A percentile compares a stretch with the other conserved stretches of the same genome.
phyloP scores from a whole-genome alignment of 176 grass and related monocot species.

The Aegilops sharonensis region DNA sequence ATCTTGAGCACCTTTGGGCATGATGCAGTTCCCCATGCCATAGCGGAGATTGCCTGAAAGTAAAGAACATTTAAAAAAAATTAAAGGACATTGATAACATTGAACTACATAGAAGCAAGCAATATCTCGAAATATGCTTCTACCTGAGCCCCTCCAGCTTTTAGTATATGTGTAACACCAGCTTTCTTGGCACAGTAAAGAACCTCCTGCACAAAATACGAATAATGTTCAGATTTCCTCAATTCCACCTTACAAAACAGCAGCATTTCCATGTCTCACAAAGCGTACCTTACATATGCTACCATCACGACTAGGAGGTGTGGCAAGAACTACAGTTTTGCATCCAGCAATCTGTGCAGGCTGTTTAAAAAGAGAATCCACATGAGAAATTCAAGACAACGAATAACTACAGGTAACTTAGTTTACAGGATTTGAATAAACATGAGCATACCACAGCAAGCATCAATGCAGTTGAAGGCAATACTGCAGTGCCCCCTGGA shows the following conservation, averaged over 20 bases:
- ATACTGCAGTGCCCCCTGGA: conserved; percentile 91
- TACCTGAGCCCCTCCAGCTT: conserved; percentile 96
- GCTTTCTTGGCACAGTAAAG: conserved; percentile 97
- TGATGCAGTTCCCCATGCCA: conserved; percentile 88
- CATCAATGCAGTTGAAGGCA: conserved; percentile 96
- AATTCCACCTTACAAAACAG: not conserved
- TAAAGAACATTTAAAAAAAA: conserved; percentile 3
- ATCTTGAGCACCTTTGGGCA: conserved; percentile 82
- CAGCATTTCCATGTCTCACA: not conserved
- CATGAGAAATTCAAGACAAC: conserved; percentile 31
- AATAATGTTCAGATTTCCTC: not conserved
- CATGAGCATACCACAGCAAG: conserved; percentile 77
- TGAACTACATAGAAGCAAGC: not conserved
- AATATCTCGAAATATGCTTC: not conserved
- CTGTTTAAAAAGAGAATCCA: conserved; percentile 48
- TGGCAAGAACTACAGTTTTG: conserved; percentile 91
- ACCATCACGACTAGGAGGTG: conserved; percentile 77
- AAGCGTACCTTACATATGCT: conserved; percentile 91
- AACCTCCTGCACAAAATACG: conserved; percentile 63
- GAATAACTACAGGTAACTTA: not conserved
- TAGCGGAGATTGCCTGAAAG: conserved; percentile 83
- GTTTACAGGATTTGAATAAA: conserved; percentile 29
- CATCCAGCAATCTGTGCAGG: conserved; percentile 95
- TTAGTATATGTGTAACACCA: conserved; percentile 93
- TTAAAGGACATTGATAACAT: conserved; percentile 14